Evolutionary conservation across 2,329 filamentous ascomycete genomes (phyloP).

Genomic region (Nemania diffusa): DNA sequence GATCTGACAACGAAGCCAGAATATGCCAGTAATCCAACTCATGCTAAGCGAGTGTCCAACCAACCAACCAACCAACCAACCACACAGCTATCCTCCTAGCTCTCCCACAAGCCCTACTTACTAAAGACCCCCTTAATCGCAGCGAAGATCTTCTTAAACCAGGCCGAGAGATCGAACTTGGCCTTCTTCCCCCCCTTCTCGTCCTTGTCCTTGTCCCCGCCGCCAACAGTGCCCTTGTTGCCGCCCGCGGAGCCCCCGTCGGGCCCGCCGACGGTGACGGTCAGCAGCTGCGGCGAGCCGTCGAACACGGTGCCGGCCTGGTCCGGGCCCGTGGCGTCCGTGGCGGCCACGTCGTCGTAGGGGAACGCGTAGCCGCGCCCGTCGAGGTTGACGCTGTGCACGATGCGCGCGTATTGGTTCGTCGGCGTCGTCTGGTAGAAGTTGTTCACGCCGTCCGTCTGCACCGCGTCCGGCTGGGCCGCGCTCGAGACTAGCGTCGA

Average conservation of each 20-base stretch:
- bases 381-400: slow-evolving; percentile 69
- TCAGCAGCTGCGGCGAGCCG: slow-evolving; percentile 63
- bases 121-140: slow-evolving; percentile 25
- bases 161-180: slow-evolving; percentile 25
- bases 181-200: slow-evolving; percentile 36
- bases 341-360: slow-evolving; percentile 74
- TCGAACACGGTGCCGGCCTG: slow-evolving; percentile 72
- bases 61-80: neutral
- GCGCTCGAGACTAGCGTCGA: slow-evolving; percentile 69
- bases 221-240: slow-evolving; percentile 6
- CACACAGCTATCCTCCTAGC: neutral
- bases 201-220: slow-evolving; percentile 33
- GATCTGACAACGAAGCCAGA: neutral
- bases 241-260: slow-evolving; percentile 5
- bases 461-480: slow-evolving; percentile 64
- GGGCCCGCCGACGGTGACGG: slow-evolving; percentile 65
- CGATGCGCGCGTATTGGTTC: slow-evolving; percentile 74
- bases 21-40: neutral
- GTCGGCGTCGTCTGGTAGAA: slow-evolving; percentile 66
- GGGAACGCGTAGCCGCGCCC: slow-evolving; percentile 75
- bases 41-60: neutral
- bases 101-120: slow-evolving; percentile 13
- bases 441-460: slow-evolving; percentile 67
- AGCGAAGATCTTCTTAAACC: slow-evolving; percentile 26
- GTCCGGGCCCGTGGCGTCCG: slow-evolving; percentile 59